Evolutionary conservation across 352 stramenopile species (phyloP).

Genomic region (Phytophthora agathidicida): DNA sequence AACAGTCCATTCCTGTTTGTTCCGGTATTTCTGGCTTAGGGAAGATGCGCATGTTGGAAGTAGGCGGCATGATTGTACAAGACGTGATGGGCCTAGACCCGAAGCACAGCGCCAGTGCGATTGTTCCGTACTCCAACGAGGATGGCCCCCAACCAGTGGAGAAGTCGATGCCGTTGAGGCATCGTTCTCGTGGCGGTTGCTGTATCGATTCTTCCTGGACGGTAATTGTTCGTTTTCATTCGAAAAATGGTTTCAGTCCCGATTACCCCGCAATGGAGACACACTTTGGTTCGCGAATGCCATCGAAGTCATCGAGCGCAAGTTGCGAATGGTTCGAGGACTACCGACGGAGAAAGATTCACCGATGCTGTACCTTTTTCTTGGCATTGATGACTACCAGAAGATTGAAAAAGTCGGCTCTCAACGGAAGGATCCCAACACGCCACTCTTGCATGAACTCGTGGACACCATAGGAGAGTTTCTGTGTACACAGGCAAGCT

Average conservation of each 20-base stretch:
- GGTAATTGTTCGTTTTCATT: conserved; percentile 31
- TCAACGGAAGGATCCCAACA: background rate
- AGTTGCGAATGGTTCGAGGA: conserved; percentile 14
- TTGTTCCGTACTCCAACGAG: conserved; percentile 31
- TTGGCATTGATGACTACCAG: conserved; percentile 43
- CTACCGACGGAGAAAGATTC: background rate
- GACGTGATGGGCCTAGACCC: conserved; percentile 24
- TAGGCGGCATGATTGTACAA: conserved; percentile 34
- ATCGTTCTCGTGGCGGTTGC: conserved; percentile 40
- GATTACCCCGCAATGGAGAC: conserved; percentile 13
- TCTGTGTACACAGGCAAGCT: too few species aligned
- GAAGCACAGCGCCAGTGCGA: conserved; percentile 25
- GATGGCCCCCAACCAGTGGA: conserved; percentile 25
- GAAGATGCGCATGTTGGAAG: conserved; percentile 44
- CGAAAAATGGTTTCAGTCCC: background rate
- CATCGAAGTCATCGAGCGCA: conserved; percentile 9
- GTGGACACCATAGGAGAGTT: conserved; percentile 1
- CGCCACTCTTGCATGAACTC: conserved; percentile 11
- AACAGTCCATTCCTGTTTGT: conserved; percentile 31
- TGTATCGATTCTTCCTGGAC: conserved; percentile 42
- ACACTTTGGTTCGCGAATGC: background rate
- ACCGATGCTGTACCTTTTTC: conserved; percentile 32
- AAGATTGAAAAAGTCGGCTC: conserved; percentile 27
- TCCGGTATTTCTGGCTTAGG: conserved; percentile 42
- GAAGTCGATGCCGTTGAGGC: conserved; percentile 36